A percentile compares a stretch with the other conserved stretches of the same genome.
These are phyloP conservation scores for Clonostachys byssicola DNA, from an alignment of 2,329 filamentous ascomycete species.

Conservation along the genomic window DNA sequence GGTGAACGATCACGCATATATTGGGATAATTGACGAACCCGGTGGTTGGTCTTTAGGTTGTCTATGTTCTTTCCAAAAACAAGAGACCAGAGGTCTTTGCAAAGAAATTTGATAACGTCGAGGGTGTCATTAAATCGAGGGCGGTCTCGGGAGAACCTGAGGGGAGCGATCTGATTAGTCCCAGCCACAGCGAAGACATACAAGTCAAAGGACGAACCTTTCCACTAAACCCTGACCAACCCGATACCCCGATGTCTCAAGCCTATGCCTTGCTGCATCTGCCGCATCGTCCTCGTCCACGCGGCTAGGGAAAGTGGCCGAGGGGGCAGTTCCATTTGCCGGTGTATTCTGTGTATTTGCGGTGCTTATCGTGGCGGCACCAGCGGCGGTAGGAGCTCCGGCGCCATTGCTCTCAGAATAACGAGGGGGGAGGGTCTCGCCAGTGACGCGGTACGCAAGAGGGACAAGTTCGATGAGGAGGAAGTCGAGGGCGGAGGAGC, in stretches of 20 bases:
- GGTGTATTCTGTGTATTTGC: constrained; percentile 5
- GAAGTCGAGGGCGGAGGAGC: constrained; percentile 85
- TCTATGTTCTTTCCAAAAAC: constrained; percentile 97
- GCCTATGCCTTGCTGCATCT: constrained; percentile 78
- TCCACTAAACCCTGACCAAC: constrained; percentile 92
- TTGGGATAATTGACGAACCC: constrained; percentile 43
- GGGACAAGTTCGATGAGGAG: constrained; percentile 96
- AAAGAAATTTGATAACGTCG: constrained; percentile 96
- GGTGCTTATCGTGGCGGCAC: constrained; percentile 8
- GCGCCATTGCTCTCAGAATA: constrained; percentile 4
- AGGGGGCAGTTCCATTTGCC: neutral
- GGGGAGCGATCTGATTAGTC: neutral
- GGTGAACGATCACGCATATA: neutral
- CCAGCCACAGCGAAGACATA: neutral
- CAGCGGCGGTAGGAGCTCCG: constrained; percentile 9
- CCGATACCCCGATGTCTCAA: constrained; percentile 83
- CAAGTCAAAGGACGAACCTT: constrained; percentile 49
- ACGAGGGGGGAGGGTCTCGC: constrained; percentile 51
- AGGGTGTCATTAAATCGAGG: constrained; percentile 89
- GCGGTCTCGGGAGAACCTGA: constrained; percentile 74
- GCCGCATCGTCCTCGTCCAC: constrained; percentile 74
- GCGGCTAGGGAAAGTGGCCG: constrained; percentile 1
- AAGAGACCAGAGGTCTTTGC: constrained; percentile 95
- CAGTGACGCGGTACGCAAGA: constrained; percentile 81
- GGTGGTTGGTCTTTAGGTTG: constrained; percentile 96